A percentile compares a stretch with the other conserved stretches of the same genome.
Evolutionary conservation across 2,329 filamentous ascomycete genomes (phyloP).

Genomic region (Lasiodiplodia theobromae): DNA sequence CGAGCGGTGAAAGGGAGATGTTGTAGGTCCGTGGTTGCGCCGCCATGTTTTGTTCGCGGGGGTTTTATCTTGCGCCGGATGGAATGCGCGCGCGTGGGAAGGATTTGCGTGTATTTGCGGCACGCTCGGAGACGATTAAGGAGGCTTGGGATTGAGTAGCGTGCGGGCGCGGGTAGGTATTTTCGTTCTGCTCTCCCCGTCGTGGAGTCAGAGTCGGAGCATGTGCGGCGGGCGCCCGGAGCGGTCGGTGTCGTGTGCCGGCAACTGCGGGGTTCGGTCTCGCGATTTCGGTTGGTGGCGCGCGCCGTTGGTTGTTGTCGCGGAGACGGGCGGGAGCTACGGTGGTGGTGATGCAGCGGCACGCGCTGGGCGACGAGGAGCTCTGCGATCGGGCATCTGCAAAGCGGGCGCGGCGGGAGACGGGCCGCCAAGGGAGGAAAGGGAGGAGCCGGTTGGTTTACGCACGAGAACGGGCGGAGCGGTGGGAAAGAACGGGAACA

Average conservation of each 20-base stretch:
- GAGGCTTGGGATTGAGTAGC: not conserved
- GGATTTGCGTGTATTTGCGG: not conserved
- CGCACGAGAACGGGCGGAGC: conserved; percentile 16
- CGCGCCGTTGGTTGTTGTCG: not conserved
- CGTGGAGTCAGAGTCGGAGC: not conserved
- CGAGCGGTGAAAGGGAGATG: conserved; percentile 7
- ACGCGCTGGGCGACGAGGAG: not conserved
- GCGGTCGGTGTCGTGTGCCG: conserved; percentile 4
- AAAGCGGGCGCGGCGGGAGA: not conserved
- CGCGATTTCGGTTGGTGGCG: not conserved
- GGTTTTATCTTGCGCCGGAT: not conserved
- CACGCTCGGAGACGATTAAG: too few relatives aligned
- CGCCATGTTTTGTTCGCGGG: conserved; percentile 15
- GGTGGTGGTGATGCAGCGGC: conserved; percentile 1
- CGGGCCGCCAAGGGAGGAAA: not conserved
- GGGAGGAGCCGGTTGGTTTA: conserved; percentile 2
- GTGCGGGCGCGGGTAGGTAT: not conserved
- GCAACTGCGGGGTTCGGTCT: conserved; percentile 12
- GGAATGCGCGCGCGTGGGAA: conserved; percentile 15
- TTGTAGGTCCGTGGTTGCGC: conserved; percentile 31
- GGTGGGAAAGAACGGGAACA: not conserved
- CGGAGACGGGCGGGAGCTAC: not conserved
- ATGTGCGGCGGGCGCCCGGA: not conserved
- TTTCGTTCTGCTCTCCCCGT: not conserved
- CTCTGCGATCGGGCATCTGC: not conserved